Evolutionary conservation across 2,329 filamentous ascomycete species (phyloP), one percentile per base, ranked within the genome.

Genomic region (Fusarium protoensiforme): DNA sequence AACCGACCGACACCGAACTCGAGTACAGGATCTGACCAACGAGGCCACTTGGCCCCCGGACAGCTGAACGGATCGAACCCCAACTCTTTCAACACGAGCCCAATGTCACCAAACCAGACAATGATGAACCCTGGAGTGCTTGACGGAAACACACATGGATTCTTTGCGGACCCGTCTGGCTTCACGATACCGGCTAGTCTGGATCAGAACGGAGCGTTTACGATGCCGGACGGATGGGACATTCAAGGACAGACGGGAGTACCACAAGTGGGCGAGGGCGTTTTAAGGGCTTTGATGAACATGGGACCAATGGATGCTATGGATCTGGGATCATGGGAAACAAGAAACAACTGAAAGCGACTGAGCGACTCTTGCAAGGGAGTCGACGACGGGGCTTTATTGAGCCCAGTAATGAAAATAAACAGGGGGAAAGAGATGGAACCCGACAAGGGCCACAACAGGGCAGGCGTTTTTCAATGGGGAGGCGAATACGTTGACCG

Each of bases 251-350:
- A 86, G 61, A 80, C 83, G 9, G 86, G 84, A 10, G 87, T 90
- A 82, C 87, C 87, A 22, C 87, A 87, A 7, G 86, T 89, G 16
- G 86, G 88, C 0, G 89, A 91, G 57, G 88, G 89, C 0, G 85
- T 91, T 48, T 80, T 91, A 54, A 83, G 87, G 65, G 86, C 88
- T 10, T 80, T 91, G 64, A 89, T 90, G 86, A 87, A 86, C 63
- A 86, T 91, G 82, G 87, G 87, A 9, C 84, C 88, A 0, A 89
- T 92, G 85, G 89, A 91, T 72, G 86, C 86, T 13, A 90, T 92
- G 87, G 89, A 89, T 72, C 80, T 88, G 66, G 83, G 82, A 18
- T 80, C 83, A 35, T 88, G 87, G 87, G 86, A 87, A 65, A 72
- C 79, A 27, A 78, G 75, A 8, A 78, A 81, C 43, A 75, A 79